Conservation (phyloP, 306 rosid species). For the Sesbania bispinosa region DNA sequence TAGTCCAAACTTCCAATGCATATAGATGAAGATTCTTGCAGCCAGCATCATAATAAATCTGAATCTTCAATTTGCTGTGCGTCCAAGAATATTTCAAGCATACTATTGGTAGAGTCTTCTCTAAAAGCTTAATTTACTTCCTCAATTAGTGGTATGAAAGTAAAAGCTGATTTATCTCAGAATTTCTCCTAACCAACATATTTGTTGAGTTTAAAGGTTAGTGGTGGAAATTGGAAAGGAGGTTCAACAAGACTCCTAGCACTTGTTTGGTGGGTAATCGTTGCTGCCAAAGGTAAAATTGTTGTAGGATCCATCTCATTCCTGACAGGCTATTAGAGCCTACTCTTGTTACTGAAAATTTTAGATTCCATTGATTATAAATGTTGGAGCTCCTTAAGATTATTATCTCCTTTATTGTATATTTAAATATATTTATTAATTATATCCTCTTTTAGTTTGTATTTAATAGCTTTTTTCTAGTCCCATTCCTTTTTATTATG, state of each 20-base stretch:
- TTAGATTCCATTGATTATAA: background rate
- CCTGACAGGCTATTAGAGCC: background rate
- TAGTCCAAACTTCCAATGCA: constrained; percentile 9
- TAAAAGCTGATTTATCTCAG: background rate
- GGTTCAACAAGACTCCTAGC: background rate
- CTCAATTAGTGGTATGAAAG: background rate
- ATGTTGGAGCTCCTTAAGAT: background rate
- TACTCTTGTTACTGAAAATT: background rate
- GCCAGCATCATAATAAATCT: background rate
- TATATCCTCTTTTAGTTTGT: background rate
- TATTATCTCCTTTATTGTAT: background rate
- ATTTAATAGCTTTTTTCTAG: background rate
- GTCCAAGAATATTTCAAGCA: background rate
- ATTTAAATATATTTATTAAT: background rate
- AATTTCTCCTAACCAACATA: background rate
- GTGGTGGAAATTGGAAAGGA: background rate
- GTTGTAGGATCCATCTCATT: background rate
- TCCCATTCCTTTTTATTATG: background rate
- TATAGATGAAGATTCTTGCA: background rate
- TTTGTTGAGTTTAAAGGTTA: background rate
- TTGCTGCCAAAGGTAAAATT: constrained; percentile 4
- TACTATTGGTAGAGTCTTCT: background rate
- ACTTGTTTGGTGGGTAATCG: background rate
- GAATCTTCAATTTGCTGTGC: background rate
- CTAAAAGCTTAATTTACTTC: background rate